Evolutionary conservation across 768 basidiomycete genomes (phyloP), one percentile per base, ranked within the genome.

Genomic region (Mycena pura): DNA sequence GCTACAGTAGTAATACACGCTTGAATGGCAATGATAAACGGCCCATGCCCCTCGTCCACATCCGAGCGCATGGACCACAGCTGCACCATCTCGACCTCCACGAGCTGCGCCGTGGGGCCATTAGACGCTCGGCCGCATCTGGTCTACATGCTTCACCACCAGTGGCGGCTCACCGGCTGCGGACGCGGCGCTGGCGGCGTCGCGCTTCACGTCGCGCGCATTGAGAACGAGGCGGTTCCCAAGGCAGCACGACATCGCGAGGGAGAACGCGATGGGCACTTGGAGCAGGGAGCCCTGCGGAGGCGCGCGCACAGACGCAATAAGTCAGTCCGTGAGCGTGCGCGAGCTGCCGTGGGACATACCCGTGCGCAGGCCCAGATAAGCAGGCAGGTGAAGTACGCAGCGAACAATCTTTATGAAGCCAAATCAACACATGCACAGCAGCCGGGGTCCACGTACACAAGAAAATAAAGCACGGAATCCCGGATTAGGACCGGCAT

Each of bases 211-310:
- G 45, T 74, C 69, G 10, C 84, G 83, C 25, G 86, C 82, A 62
- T 86, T 87, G 29, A 87, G 74, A 22, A 84, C 79, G 14, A 86
- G 77, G 21, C 86, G 76, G 67, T 82, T 87, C n/a, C 83, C 78
- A 51, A 87, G 74, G 6, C 85, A 81, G 66, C 83, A 86, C 0
- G 86, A 84, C 71, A 88, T 75, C 2, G 86, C 84, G 21, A 86
- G 77, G 3, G 84, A 78, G 70, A 86, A 88, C 14, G 82, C 84
- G 57, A 87, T 79, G 0, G 86, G 83, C 22, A 85, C 78, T 72
- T 85, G 85, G 15, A 84, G 67, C 7, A 82, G 76, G 9, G 66
- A 68, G 43, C 68, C 48, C 82, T 83, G 14, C 32, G 14, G 34
- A 22, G 24, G 29, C 15, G 43, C 9, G n/a, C n/a, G n/a, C n/a